Evolutionary conservation across 257 asterid species (phyloP).

Genomic region (Solanum sitiens): DNA sequence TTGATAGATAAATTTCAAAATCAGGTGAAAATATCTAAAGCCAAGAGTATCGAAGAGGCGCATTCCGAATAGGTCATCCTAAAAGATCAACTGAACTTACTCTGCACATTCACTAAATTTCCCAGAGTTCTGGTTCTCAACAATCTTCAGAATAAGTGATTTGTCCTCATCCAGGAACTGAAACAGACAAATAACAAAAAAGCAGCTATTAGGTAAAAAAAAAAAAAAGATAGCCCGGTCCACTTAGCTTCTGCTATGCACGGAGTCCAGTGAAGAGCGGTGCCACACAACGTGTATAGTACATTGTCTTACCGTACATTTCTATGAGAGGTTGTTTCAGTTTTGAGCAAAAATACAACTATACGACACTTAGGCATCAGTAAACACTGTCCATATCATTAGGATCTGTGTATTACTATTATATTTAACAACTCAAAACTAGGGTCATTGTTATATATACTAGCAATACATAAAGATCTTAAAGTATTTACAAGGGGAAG

Average conservation of each 20-base stretch:
- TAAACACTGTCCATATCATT: background rate
- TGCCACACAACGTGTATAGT: background rate
- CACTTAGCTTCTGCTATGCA: background rate
- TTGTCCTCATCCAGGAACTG: constrained; percentile 98
- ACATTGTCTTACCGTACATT: background rate
- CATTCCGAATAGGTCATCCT: background rate
- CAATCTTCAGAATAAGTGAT: constrained; percentile 88
- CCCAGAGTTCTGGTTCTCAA: constrained; percentile 95
- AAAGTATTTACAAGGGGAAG: background rate
- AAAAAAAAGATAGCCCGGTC: background rate
- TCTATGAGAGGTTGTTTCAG: background rate
- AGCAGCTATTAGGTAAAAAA: background rate
- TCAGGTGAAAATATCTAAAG: background rate
- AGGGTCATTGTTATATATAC: background rate
- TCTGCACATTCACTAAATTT: constrained; percentile 88
- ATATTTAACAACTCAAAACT: background rate
- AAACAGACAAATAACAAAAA: background rate
- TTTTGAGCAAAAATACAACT: background rate
- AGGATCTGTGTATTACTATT: background rate
- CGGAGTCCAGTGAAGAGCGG: background rate
- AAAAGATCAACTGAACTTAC: constrained; percentile 32
- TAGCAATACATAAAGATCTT: background rate
- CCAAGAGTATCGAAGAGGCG: background rate
- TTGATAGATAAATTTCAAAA: background rate
- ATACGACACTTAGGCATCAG: background rate